A percentile compares a stretch with the other conserved stretches of the same genome.
Conservation (phyloP, 306 rosid genomes). For the Quercus suber region DNA sequence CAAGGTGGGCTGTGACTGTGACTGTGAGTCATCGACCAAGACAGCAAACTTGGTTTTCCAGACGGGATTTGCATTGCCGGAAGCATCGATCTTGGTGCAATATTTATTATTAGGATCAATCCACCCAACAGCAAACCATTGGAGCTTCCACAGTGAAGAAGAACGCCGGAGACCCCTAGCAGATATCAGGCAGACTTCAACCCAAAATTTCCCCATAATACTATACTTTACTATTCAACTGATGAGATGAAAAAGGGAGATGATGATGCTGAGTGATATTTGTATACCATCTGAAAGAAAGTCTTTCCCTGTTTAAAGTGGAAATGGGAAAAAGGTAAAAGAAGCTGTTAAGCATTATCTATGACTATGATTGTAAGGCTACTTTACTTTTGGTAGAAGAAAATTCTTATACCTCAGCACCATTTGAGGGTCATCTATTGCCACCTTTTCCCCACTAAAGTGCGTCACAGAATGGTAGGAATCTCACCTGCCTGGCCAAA, state of each 20-base stretch:
- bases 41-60: conserved; percentile 76
- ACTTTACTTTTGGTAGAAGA: conserved; percentile 44
- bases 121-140: conserved; percentile 89
- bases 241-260: conserved; percentile 16
- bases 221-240: not conserved
- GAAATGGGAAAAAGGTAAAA: conserved; percentile 14
- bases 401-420: conserved; percentile 32
- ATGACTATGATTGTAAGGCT: conserved; percentile 28
- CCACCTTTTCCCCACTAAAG: conserved; percentile 23
- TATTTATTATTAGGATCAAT: conserved; percentile 68
- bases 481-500: conserved; percentile 5
- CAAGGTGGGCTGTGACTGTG: conserved; percentile 44
- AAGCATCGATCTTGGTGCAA: conserved; percentile 74
- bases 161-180: conserved; percentile 69
- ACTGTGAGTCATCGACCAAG: conserved; percentile 47
- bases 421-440: conserved; percentile 30
- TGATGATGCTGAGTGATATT: conserved; percentile 6
- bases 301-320: conserved; percentile 21
- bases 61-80: conserved; percentile 70
- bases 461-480: conserved; percentile 37
- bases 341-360: conserved; percentile 20
- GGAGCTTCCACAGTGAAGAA: conserved; percentile 69
- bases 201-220: conserved; percentile 67
- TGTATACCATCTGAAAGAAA: conserved; percentile 20
- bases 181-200: conserved; percentile 73